These are phyloP conservation scores for Diatrype stigma DNA, from an alignment of 2,329 filamentous ascomycete species.

Conservation along the genomic window DNA sequence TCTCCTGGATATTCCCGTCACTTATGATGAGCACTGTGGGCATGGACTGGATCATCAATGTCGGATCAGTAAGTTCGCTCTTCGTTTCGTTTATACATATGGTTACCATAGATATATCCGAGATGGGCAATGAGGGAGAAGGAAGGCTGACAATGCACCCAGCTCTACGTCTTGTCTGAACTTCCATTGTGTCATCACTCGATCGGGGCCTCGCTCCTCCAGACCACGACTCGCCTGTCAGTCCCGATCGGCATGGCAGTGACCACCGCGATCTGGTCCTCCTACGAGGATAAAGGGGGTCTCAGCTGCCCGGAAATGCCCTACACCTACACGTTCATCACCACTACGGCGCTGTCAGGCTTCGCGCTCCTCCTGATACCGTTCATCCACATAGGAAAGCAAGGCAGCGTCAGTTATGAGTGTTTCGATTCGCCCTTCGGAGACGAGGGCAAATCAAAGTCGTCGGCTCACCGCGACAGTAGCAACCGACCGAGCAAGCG, in stretches of 20 bases:
- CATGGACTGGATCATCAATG: constrained; percentile 32
- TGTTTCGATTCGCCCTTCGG: constrained; percentile 3
- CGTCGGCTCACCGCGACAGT: constrained; percentile 5
- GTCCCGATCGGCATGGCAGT: constrained; percentile 28
- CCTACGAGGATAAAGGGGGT: constrained; percentile 18
- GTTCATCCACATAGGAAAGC: constrained; percentile 27
- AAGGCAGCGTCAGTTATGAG: constrained; percentile 12
- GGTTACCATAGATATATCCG: not conserved
- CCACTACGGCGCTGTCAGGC: constrained; percentile 24
- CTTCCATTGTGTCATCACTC: constrained; percentile 28
- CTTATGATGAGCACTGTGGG: constrained; percentile 28
- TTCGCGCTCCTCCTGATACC: constrained; percentile 26
- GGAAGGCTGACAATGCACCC: constrained; percentile 5
- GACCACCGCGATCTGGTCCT: constrained; percentile 31
- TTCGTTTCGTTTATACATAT: not conserved
- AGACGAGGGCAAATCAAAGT: constrained; percentile 1
- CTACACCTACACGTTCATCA: constrained; percentile 27
- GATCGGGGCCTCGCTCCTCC: constrained; percentile 27
- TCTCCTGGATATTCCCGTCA: constrained; percentile 28
- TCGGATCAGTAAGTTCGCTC: constrained; percentile 25
- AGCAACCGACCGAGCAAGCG: constrained; percentile 25
- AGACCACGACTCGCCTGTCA: constrained; percentile 26
- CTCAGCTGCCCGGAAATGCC: constrained; percentile 17
- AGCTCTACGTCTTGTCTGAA: constrained; percentile 27
- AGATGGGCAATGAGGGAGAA: not conserved